Evolutionary conservation across 306 rosid species (phyloP), one percentile per base, ranked within the genome.

Genomic region (Inga laurina): DNA sequence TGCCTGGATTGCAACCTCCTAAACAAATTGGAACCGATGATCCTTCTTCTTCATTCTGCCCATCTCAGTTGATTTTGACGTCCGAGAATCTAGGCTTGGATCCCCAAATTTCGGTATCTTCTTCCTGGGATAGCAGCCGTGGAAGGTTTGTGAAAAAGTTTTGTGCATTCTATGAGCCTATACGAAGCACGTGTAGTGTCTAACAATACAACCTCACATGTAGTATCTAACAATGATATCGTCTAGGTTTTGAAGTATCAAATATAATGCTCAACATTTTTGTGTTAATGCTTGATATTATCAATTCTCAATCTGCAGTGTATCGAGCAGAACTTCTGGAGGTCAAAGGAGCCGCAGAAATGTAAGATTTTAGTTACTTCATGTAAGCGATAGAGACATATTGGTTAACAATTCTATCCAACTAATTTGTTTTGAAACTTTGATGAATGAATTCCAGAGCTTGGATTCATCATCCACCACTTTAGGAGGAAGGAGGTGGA

Each of bases 281-380:
- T 24, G 68, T 84, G 84, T 71, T 69, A 76, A 71, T 77, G 56
- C 82, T 86, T 78, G 34, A 39, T 84, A 35, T 51, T 30, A 30
- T 65, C 56, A 43, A 71, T 73, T 24, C 79, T 37, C 44, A 21
- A 37, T 39, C 35, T 90, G 72, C 87, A 89, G 99, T 85, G 81
- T 87, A 41, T 91, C 91, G 65, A 86, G 96, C 89, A 88, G 97
- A 85, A 85, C 57, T 72, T 81, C 88, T 68, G 89, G 92, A 45
- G 89, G 92, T 39, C 77, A 91, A 81, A 90, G 97, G 80, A 92
- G 94, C 87, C 77, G 97, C 80, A 91, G 98, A 90, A 92, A 90
- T 88, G 99, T 97, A 89, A 94, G 97, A 57, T 24, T 56, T 67
- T 83, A 68, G 41, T 62, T 11, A 10, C 10, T 82, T n/a, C 24